Base-by-base conservation (phyloP, 352 stramenopile genomes). In the Lagenidium giganteum region DNA sequence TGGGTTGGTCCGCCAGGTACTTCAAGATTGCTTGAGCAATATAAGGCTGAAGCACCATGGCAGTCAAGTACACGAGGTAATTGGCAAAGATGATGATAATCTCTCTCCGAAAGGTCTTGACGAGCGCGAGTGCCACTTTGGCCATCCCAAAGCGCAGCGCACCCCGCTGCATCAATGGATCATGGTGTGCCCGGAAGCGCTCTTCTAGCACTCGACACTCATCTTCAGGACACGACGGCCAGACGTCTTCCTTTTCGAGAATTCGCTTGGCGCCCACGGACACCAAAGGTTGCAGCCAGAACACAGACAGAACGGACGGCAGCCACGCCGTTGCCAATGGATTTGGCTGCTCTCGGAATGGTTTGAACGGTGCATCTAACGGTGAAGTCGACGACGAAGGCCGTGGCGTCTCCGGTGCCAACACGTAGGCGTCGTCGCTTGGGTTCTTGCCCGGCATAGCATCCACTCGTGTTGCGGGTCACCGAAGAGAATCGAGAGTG, bases 231-330 rank as follows among this genome's bases (percentile, higher is more conserved):
- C 55, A 62, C 23, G 66, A 47, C 13, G 42, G 43, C 66, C 66
- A 78, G 9, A 72, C 42, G 49, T 78, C 66, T 16, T 71, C 57
- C 17, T 61, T 49, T 20, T 74, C 55, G 1, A 78, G 51, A 12
- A 64, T 54, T 31, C 67, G 66, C 4, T 57, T 34, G 8, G 61
- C 39, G 20, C 62, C 59, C 23, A 69, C 46, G 27, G 61, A 67
- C 17, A 78, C 34, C 18, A 79, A 43, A 23, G 62, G 55, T 33
- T 70, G 51, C 22, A 70, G 48, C 63, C 63, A 79, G 5, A 55
- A 39, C 11, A 58, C 45, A 20, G 54, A 54, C 17, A 75, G 43
- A 14, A 61, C 51, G 21, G 67, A 75, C 17, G 45, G 12, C 14
- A 64, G 18, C 9, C 61, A 70, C 8, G 69, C 69, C 1, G 26